These are phyloP conservation scores for Plasmodium inui DNA, from an alignment of 169 alveolate species.

Conservation along the genomic window DNA sequence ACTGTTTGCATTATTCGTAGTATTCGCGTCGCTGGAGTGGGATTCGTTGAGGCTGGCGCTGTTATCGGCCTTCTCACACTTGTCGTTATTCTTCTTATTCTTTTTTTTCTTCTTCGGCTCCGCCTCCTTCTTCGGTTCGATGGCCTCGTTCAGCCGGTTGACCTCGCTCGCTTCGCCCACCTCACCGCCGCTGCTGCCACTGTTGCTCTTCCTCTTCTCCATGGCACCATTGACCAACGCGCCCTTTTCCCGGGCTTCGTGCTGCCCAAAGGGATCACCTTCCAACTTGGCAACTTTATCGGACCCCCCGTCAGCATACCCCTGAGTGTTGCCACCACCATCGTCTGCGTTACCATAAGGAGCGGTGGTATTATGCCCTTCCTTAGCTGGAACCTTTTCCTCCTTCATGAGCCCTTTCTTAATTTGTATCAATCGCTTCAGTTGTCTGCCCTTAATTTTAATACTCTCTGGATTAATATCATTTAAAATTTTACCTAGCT, in stretches of 20 bases:
- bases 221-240: neutral
- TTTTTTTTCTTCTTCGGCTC: conserved; percentile 21
- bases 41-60: conserved; percentile 49
- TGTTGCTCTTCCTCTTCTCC: conserved; percentile 68
- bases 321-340: neutral
- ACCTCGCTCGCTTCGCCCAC: conserved; percentile 59
- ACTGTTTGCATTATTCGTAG: conserved; percentile 38
- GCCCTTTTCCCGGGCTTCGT: neutral
- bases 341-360: neutral
- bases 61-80: neutral
- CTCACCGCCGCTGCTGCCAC: conserved; percentile 70
- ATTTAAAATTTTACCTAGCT: conserved; percentile 40
- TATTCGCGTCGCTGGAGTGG: conserved; percentile 40
- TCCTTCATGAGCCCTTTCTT: neutral
- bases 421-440: conserved; percentile 24
- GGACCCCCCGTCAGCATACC: neutral
- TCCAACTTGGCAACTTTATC: neutral
- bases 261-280: neutral
- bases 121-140: neutral
- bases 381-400: neutral
- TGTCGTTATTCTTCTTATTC: conserved; percentile 2
- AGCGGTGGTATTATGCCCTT: neutral
- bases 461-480: conserved; percentile 48
- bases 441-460: conserved; percentile 33
- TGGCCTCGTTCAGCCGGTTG: neutral